These are phyloP conservation scores for Babesia ovis DNA, from an alignment of 169 alveolate species.

Conservation along the genomic window DNA sequence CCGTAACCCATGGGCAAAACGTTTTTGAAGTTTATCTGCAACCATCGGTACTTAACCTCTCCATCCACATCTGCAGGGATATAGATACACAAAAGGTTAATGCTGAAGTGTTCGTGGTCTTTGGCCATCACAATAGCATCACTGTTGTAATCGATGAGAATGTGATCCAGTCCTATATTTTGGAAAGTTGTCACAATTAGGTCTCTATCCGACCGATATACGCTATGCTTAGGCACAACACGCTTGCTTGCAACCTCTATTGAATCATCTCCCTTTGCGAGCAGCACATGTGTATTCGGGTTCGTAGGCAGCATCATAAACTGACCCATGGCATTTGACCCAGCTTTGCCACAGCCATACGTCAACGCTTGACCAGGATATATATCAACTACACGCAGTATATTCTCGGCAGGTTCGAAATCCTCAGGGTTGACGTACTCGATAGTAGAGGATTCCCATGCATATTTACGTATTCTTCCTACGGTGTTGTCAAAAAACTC, in stretches of 20 bases:
- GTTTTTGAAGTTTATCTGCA: constrained; percentile 36
- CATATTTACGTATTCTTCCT: constrained; percentile 13
- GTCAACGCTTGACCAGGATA: constrained; percentile 47
- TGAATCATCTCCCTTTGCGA: constrained; percentile 35
- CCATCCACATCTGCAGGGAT: background rate
- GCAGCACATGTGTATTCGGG: constrained; percentile 23
- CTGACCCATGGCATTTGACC: background rate
- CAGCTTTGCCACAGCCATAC: constrained; percentile 32
- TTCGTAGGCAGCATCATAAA: constrained; percentile 27
- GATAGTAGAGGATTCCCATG: constrained; percentile 15
- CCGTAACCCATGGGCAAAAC: constrained; percentile 26
- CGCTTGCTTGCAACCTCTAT: constrained; percentile 32
- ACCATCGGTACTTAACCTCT: constrained; percentile 11
- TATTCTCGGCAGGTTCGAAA: constrained; percentile 35
- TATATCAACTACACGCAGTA: constrained; percentile 4
- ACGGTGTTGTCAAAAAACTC: constrained; percentile 3
- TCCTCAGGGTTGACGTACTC: constrained; percentile 18
- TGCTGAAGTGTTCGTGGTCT: constrained; percentile 19
- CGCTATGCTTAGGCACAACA: constrained; percentile 21
- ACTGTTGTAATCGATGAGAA: constrained; percentile 19
- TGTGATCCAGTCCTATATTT: constrained; percentile 20
- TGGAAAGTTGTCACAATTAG: background rate
- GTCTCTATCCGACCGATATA: constrained; percentile 49
- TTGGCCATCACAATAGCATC: constrained; percentile 7
- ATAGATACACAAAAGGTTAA: constrained; percentile 12